These are phyloP conservation scores for Fusarium paranaense DNA, from an alignment of 2,329 filamentous ascomycete genomes.

Conservation along the genomic window DNA sequence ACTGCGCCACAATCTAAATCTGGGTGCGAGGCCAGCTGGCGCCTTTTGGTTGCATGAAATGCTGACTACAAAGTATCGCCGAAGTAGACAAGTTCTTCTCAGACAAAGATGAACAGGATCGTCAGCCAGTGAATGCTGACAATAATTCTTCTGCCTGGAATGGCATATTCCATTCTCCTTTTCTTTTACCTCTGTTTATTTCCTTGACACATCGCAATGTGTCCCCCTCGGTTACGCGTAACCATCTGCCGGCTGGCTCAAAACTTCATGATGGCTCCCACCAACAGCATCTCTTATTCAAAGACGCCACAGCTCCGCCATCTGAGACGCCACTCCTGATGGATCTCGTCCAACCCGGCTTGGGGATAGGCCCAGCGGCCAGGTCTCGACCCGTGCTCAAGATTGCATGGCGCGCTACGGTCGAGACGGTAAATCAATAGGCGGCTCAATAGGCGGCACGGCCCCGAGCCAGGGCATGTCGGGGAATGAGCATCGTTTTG, in stretches of 20 bases:
- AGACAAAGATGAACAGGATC: constrained; percentile 3
- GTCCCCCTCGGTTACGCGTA: constrained; percentile 1
- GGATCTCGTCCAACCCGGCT: background rate
- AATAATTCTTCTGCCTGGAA: background rate
- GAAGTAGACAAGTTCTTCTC: background rate
- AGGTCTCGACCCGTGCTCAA: constrained; percentile 12
- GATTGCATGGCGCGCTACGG: constrained; percentile 2
- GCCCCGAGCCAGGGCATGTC: constrained; percentile 10
- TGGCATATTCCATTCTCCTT: background rate
- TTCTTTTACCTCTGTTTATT: background rate
- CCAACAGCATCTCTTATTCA: background rate
- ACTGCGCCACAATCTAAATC: constrained; percentile 32
- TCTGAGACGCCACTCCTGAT: background rate
- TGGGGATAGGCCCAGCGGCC: constrained; percentile 11
- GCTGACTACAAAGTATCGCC: constrained; percentile 12
- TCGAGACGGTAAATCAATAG: constrained; percentile 28
- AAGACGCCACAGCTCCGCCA: constrained; percentile 8
- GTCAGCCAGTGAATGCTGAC: background rate
- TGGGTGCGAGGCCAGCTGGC: constrained; percentile 8
- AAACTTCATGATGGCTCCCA: constrained; percentile 8
- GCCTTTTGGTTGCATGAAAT: constrained; percentile 13
- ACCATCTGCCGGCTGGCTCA: background rate
- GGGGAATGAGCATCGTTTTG: background rate
- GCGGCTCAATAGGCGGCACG: constrained; percentile 23
- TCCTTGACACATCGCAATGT: background rate